These are phyloP conservation scores for Hemileia vastatrix DNA, from an alignment of 1,284 basidiomycete species.

Conservation along the genomic window DNA sequence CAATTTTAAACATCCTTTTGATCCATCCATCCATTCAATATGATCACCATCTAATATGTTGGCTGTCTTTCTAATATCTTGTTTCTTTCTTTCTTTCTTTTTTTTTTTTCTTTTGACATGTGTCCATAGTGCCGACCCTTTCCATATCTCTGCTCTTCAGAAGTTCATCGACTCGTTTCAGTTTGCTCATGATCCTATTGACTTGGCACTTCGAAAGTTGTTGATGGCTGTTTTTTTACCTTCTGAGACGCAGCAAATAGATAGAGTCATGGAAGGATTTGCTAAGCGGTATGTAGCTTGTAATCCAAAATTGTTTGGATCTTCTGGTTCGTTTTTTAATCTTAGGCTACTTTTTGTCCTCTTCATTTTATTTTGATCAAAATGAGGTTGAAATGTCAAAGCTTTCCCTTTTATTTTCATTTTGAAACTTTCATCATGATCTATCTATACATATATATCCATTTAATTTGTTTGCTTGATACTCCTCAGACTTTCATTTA, in stretches of 20 bases:
- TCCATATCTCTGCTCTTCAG: constrained; percentile 62
- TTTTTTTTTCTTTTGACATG: constrained; percentile 1
- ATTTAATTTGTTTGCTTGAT: not conserved
- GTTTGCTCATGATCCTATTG: constrained; percentile 68
- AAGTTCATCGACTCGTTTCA: constrained; percentile 68
- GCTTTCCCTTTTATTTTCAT: too few species aligned
- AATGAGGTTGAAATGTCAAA: too few species aligned
- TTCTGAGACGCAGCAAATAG: constrained; percentile 95
- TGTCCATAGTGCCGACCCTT: constrained; percentile 56
- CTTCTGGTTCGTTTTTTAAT: constrained; percentile 54
- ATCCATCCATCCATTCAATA: not conserved
- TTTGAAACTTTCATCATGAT: too few species aligned
- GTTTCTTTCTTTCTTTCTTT: not conserved
- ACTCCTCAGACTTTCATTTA: not conserved
- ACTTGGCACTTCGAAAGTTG: constrained; percentile 80
- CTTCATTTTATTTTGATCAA: too few species aligned
- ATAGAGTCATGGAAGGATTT: constrained; percentile 92
- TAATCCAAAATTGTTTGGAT: constrained; percentile 70
- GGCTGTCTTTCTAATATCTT: not conserved
- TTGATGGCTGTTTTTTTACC: constrained; percentile 87
- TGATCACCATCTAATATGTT: not conserved
- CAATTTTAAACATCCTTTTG: not conserved
- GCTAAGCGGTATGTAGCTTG: constrained; percentile 72
- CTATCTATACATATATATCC: too few species aligned
- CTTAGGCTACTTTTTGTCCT: too few species aligned